phyloP scores from a whole-genome alignment of 176 grass and related monocot genomes.

The Tillandsia leiboldiana region DNA sequence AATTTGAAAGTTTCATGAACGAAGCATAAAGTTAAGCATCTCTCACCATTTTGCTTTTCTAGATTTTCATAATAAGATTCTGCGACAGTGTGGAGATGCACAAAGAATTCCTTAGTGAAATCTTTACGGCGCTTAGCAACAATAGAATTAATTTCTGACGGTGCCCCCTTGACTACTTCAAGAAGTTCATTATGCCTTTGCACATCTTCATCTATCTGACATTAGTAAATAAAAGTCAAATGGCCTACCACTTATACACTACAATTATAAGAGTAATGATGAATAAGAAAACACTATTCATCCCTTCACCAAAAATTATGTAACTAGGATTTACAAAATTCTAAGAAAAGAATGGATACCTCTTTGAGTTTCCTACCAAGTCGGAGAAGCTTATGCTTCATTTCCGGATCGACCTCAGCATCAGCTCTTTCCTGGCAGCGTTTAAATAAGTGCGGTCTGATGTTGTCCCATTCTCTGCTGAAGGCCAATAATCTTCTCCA shows the following conservation, averaged over 20 bases:
- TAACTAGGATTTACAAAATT: not conserved
- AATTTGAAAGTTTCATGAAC: not conserved
- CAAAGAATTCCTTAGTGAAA: slow-evolving; percentile 86
- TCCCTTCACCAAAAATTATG: not conserved
- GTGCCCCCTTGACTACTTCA: slow-evolving; percentile 51
- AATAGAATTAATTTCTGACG: slow-evolving; percentile 50
- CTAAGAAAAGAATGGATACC: slow-evolving; percentile 17
- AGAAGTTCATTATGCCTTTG: slow-evolving; percentile 79
- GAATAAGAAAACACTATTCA: not conserved
- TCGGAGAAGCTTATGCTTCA: slow-evolving; percentile 68
- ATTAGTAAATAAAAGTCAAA: not conserved
- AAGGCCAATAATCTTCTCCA: slow-evolving; percentile 88
- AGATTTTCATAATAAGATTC: slow-evolving; percentile 60
- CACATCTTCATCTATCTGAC: slow-evolving; percentile 89
- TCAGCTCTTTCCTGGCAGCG: slow-evolving; percentile 66
- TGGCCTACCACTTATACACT: not conserved
- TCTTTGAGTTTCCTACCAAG: slow-evolving; percentile 84
- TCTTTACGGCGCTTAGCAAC: slow-evolving; percentile 69
- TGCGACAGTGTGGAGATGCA: slow-evolving; percentile 68
- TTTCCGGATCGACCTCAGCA: slow-evolving; percentile 56
- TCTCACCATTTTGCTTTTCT: slow-evolving; percentile 55
- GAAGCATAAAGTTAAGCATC: not conserved
- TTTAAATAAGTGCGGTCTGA: slow-evolving; percentile 63
- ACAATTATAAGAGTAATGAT: not conserved
- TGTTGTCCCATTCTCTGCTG: slow-evolving; percentile 68